Percentiles rank a stretch among this genome's conserved stretches.
Evolutionary conservation across 306 rosid genomes (phyloP).

Genomic region (Citrullus mucosospermus): DNA sequence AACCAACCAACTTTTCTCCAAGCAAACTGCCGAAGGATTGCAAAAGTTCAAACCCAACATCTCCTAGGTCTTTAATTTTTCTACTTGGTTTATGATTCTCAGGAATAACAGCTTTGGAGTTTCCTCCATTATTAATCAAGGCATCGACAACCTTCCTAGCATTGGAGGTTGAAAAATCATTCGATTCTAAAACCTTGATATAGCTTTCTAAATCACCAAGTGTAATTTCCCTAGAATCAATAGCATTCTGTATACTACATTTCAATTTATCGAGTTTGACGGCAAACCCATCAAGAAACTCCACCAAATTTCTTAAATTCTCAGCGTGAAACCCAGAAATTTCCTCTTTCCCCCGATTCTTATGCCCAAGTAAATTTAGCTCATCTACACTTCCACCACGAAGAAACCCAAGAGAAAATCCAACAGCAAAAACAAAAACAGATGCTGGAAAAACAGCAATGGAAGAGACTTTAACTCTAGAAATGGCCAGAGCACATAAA

Average conservation of each 20-base stretch:
- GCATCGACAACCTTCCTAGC: constrained; percentile 30
- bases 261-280: constrained; percentile 32
- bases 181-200: constrained; percentile 29
- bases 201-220: constrained; percentile 49
- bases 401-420: constrained; percentile 55
- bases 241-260: constrained; percentile 39
- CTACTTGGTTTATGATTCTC: constrained; percentile 42
- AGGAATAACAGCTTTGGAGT: constrained; percentile 18
- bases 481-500: constrained; percentile 69
- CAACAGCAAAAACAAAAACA: constrained; percentile 53
- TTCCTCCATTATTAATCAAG: constrained; percentile 34
- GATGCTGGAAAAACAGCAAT: constrained; percentile 64
- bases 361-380: constrained; percentile 28
- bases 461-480: constrained; percentile 79
- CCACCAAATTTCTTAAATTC: constrained; percentile 36
- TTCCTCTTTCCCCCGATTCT: constrained; percentile 41
- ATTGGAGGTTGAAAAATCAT: constrained; percentile 27
- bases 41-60: constrained; percentile 39
- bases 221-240: constrained; percentile 38
- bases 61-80: constrained; percentile 50
- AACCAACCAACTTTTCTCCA: constrained; percentile 33
- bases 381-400: constrained; percentile 37
- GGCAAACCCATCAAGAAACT: constrained; percentile 44
- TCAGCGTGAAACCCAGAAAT: constrained; percentile 25
- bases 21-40: constrained; percentile 46